Percentiles rank a stretch among this genome's conserved stretches.
phyloP scores from a whole-genome alignment of 2,329 filamentous ascomycete genomes.

The Ciborinia camelliae region DNA sequence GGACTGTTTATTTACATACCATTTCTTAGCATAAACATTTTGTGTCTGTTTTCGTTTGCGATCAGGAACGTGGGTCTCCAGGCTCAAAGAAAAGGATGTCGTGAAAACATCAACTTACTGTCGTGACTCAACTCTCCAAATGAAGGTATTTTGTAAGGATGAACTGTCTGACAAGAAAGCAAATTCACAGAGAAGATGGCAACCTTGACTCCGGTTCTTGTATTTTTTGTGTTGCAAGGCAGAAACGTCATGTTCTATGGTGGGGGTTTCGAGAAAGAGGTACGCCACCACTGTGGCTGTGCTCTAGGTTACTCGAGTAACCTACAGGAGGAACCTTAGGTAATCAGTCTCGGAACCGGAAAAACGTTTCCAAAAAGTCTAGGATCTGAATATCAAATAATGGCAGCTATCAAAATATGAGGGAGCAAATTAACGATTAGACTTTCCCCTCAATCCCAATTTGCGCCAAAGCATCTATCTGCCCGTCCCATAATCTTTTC shows the following conservation, averaged over 20 bases:
- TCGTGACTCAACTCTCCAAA: neutral
- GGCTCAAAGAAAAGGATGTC: constrained; percentile 3
- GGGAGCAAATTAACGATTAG: neutral
- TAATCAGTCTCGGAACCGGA: neutral
- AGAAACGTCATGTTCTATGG: constrained; percentile 16
- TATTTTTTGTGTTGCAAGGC: neutral
- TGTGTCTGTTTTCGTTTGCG: constrained; percentile 10
- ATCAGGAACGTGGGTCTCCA: neutral
- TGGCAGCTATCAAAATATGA: neutral
- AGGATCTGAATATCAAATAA: neutral
- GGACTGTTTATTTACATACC: constrained; percentile 36
- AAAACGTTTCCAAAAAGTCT: constrained; percentile 11
- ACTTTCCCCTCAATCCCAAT: neutral
- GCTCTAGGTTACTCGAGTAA: too few relatives aligned
- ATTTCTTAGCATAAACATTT: constrained; percentile 46
- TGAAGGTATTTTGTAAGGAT: neutral
- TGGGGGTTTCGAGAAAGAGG: neutral
- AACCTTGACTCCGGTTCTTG: neutral
- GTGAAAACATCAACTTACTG: neutral
- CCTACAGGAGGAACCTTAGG: too few relatives aligned
- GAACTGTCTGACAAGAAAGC: neutral
- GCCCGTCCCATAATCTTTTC: neutral
- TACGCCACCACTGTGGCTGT: constrained; percentile 14
- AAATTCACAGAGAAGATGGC: neutral
- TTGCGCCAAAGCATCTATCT: neutral